Base-by-base conservation (phyloP, 2,329 filamentous ascomycete genomes). In the Elsinoe fawcettii region DNA sequence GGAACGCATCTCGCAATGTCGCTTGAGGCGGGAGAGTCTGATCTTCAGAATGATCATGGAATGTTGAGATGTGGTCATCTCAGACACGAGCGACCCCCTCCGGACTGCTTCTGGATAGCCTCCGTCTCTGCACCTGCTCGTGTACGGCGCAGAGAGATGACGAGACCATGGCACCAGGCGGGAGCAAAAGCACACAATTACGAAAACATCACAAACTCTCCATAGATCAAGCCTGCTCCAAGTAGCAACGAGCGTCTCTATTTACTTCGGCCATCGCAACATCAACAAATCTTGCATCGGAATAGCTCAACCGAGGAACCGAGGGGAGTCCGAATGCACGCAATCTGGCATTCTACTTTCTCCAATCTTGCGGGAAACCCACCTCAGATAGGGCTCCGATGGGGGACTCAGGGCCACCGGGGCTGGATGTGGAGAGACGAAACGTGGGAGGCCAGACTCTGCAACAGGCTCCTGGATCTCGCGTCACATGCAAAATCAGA, bases 401-500 rank as follows among this genome's bases (percentile, higher is more conserved):
- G 46, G 46, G 46, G 46, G 27, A 14, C 5, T 14, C 34, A 37
- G 34, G 34, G 34, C 34, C 34, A 27, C 3, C 16, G 18, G 41
- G 41, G 41, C 20, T 25, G 27, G n/a, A 34, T 51, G 46, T 51
- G 46, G 46, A 51, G 46, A 51, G 46, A 51, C 46, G 46, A 30
- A 49, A 49, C 41, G 41, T 44, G 41, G 18, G 44, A 20, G 23
- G 23, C 8, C 44, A 49, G 44, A 49, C 9, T 30, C 22, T 49
- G 39, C 16, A 44, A 44, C 12, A 23, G 16, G 18, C 39, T 37
- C 34, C 23, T 49, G 44, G 44, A 49, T 49, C 34, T 37, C 44
- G 44, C 27, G 44, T 49, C 44, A 49, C 44, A 49, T 49, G 44
- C 44, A 49, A 49, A 49, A 44, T 44, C 22, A 14, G 18, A 23